These are phyloP conservation scores for Hymenoscyphus infarciens DNA, from an alignment of 2,329 filamentous ascomycete species.

Conservation along the genomic window DNA sequence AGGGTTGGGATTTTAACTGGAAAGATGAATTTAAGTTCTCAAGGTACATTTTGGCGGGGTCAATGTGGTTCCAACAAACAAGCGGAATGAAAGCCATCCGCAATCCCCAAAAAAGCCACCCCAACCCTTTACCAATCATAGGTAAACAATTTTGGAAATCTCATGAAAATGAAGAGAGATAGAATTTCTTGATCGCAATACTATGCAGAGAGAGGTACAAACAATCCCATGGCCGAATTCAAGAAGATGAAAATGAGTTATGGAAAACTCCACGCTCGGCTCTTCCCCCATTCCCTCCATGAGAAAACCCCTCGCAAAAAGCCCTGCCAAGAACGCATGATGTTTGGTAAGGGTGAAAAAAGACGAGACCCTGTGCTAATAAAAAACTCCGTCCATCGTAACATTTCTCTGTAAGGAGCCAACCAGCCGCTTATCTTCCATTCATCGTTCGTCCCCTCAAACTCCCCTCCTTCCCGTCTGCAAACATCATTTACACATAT, in stretches of 20 bases:
- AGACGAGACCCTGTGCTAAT: constrained; percentile 27
- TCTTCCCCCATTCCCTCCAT: constrained; percentile 15
- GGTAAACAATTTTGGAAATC: background rate
- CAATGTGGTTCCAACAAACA: too few species aligned
- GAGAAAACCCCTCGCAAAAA: constrained; percentile 18
- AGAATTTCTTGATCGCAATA: constrained; percentile 33
- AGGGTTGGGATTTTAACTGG: too few species aligned
- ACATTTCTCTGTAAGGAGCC: constrained; percentile 25
- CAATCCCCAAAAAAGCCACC: background rate
- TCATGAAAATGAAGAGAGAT: constrained; percentile 4
- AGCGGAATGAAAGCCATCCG: too few species aligned
- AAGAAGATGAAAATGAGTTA: background rate
- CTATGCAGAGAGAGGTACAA: constrained; percentile 31
- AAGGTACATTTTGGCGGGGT: too few species aligned
- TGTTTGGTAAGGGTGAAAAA: constrained; percentile 11
- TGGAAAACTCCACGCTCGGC: background rate
- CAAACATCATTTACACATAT: constrained; percentile 64
- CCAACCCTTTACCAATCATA: background rate
- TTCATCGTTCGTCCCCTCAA: constrained; percentile 10
- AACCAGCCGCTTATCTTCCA: constrained; percentile 8
- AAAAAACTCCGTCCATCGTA: constrained; percentile 34
- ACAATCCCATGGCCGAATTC: constrained; percentile 12
- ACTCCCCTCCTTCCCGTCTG: background rate
- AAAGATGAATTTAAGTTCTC: too few species aligned
- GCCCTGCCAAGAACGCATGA: constrained; percentile 21